Base-by-base conservation (phyloP, 2,329 filamentous ascomycete species). In the Biscogniauxia mediterranea region DNA sequence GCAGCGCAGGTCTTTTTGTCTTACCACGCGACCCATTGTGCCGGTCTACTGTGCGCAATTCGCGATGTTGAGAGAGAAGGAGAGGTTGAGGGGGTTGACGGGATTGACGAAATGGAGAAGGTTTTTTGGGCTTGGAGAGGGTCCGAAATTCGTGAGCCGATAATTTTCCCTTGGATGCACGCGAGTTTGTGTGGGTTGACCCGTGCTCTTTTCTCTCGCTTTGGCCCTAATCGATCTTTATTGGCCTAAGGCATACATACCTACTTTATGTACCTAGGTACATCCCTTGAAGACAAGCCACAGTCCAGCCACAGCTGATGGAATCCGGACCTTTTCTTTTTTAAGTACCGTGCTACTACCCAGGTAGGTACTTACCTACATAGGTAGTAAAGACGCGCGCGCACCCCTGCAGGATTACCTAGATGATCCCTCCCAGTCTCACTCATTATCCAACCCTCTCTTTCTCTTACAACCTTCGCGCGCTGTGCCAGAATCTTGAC, bases 11-110 rank as follows among this genome's bases (percentile, higher is more conserved):
- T 20, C 21, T n/a, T 20, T 19, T n/a, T 28, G 49, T 74, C 73
- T 65, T 74, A 75, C 72, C 70, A 75, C 73, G 71, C 73, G 73
- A 75, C 73, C 73, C 73, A 75, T 75, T 63, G 58, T 74, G 70
- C 23, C 64, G 73, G 73, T 72, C 70, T 73, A 70, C 54, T 69
- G 58, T 68, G 70, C 72, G 71, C 68, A 72, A 74, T 70, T 71
- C 70, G 71, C 64, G 67, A 61, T 70, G 71, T 61, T 72, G 68
- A 68, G 65, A 68, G 65, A 66, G 61, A 67, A 62, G 58, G 64
- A 68, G 63, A 56, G 49, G 56, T 58, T 60, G 52, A 46, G 38
- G 52, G 54, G 53, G 60, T 58, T 63, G 63, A 54, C 61, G 52
- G 54, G 53, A 58, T 58, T 63, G 63, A 54, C 61, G 61, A 62